Evolutionary conservation across 2,329 filamentous ascomycete species (phyloP), one percentile per base, ranked within the genome.

Genomic region (Coniochaeta pulveracea): DNA sequence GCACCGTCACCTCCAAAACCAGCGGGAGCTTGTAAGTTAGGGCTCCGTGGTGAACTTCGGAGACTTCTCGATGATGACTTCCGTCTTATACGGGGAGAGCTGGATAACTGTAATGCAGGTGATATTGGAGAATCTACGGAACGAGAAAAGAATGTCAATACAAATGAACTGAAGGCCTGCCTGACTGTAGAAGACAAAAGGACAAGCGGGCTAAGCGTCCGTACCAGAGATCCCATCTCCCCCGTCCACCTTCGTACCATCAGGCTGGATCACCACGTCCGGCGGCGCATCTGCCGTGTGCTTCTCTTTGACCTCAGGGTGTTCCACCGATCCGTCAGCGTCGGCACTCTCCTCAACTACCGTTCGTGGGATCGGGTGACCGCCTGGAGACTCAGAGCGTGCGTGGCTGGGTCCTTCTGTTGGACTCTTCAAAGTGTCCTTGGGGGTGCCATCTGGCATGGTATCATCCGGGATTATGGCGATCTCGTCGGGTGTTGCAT

Each of bases 401-500:
- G 14, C 28, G 19, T 42, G 37, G 16, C 37, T 26, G 10, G 48
- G 35, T 10, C 48, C 43, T 12, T 45, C 35, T 6, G 48, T 35
- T n/a, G 44, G 29, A 12, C 48, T 38, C 12, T 47, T 41, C 7
- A 31, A 19, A n/a, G n/a, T n/a, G 19, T 43, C 40, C 10, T 54
- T 45, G 12, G 50, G 37, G 11, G 43, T 37, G n/a, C n/a, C n/a
- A n/a, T n/a, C n/a, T n/a, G n/a, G n/a, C 38, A 21, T 39, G 14
- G 47, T 41, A 19, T 44, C 42, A 34, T 59, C 56, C 8, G 51
- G 46, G 8, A 64, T 48, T 34, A 72, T 55, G 34, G 69, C 68
- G 45, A 77, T 71, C 53, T 77, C 67, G 43, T 80, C 73, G 11
- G 74, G 72, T 30, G 61, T 57, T 10, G 72, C 73, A 50, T 79